Evolutionary conservation across 108 stramenopile species (phyloP), one percentile per base, ranked within the genome.

Genomic region (Skeletonema costatum): DNA sequence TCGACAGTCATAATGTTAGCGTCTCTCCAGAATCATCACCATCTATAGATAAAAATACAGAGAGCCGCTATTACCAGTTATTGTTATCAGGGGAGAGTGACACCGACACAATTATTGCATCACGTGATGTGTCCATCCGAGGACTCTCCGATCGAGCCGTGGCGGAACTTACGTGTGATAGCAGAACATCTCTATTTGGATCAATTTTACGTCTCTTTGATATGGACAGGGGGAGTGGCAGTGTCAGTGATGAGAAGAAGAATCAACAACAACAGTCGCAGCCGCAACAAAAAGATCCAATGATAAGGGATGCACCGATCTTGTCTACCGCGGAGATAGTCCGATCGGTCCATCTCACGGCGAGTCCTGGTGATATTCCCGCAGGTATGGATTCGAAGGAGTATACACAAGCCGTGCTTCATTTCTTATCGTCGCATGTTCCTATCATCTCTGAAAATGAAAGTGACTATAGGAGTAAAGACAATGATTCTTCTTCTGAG

Each of bases 341-440:
- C 19, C 78, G 85, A 68, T 75, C 85, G 10, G 80, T 81, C 21
- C 89, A 87, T 68, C 81, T 90, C 50, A 68, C 87, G 2, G 74
- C 89, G 44, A 66, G 74, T 32, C 92, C 92, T 13, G 88, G 88
- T 31, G 75, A 77, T n/a, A 78, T 90, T 14, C 92, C 92, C 4
- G 83, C 87, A 17, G 64, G 71, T 2, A 80, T 90, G 85, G 92
- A 93, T 80, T 86, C 90, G 16, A 90, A 93, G 70, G 90, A 93
- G 80, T 88, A 88, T 74, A 82, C 88, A 19, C 64, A 89, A 79
- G 84, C 88, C 3, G 90, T 82, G 35, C 77, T 93, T 32, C 84
- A 86, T 64, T 93, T 93, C 63, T 61, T 93, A 36, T 86, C 87
- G 1, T 64, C 64, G 21, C 14, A 75, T 41, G 64, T 81, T 25